Conservation (phyloP, 345 rosid species). For the Hibiscus tridactylites region DNA sequence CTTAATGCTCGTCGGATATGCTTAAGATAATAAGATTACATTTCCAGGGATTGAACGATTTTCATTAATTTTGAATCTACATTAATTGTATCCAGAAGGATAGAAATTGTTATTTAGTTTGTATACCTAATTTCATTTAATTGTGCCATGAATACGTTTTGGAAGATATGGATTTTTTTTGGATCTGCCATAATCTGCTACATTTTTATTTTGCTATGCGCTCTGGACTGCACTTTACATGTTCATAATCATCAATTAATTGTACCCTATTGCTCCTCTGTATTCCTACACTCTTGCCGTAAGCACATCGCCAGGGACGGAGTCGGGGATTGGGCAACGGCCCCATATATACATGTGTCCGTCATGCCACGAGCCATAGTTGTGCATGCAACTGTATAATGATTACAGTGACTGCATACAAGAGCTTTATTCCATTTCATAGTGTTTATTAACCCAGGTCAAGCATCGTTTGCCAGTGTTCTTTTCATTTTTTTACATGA, state of each 20-base stretch:
- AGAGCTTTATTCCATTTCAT: neutral
- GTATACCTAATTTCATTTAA: neutral
- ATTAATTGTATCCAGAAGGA: neutral
- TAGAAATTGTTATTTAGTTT: neutral
- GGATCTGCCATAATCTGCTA: too few relatives aligned
- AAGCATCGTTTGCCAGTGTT: neutral
- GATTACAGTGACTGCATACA: neutral
- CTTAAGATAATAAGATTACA: neutral
- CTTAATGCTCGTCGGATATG: neutral
- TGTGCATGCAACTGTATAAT: neutral
- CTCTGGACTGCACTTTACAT: neutral
- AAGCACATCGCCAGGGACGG: too few relatives aligned
- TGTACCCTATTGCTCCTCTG: neutral
- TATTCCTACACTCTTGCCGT: neutral
- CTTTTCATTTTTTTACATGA: neutral
- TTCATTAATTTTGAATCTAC: neutral
- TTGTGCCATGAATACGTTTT: too few relatives aligned
- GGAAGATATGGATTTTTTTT: neutral
- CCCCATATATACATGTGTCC: too few relatives aligned
- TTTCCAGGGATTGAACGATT: neutral
- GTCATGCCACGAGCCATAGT: neutral
- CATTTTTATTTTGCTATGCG: neutral
- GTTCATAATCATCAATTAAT: neutral
- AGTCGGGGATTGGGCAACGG: too few relatives aligned
- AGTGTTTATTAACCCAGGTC: slow-evolving; percentile 10